Base-by-base conservation (phyloP, 352 stramenopile species). In the Globisporangium apiculatum region DNA sequence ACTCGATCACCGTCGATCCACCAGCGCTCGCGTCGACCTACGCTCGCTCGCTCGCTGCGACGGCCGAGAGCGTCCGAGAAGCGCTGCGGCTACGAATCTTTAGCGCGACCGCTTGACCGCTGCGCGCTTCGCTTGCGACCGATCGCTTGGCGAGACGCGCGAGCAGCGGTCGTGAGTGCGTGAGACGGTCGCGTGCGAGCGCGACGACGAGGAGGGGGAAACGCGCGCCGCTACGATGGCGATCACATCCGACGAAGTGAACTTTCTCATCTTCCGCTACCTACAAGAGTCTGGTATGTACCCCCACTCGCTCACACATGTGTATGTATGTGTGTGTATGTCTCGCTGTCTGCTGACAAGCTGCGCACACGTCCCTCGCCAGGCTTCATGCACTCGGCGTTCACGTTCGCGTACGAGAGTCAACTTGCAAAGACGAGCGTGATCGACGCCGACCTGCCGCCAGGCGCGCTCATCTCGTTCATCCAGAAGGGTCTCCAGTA, bases 331-430 rank as follows among this genome's bases (percentile, higher is more conserved):
- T 36, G 3, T 43, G 12, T 61, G 15, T 42, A 3, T 31, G 24
- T 31, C 24, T 31, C 24, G 24, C 24, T 31, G 24, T 31, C 24
- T 31, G 24, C 24, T 31, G 24, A 31, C 24, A 31, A 31, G 24
- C 24, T 31, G 24, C 24, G 24, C 24, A 31, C 24, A 31, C 24
- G 24, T 31, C 24, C 24, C 24, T 7, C 36, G 31, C 2, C 58
- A 84, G 94, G 96, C 12, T 99, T 98, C 68, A 82, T 97, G 60
- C 97, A 99, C 78, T 97, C 94, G 31, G 90, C 96, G 48, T 99
- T 99, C 71, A 98, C 95, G n/a, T 99, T 99, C 66, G 93, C 91
- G 17, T 98, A 99, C 65, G 97, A 99, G 73, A 98, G 90, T 47
- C 91, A 98, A 60, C 67, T 99, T 42, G 88, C 87, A 46, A 96